Conservation (phyloP, 805 yeast species). For the Zygotorulaspora chibaensis region DNA sequence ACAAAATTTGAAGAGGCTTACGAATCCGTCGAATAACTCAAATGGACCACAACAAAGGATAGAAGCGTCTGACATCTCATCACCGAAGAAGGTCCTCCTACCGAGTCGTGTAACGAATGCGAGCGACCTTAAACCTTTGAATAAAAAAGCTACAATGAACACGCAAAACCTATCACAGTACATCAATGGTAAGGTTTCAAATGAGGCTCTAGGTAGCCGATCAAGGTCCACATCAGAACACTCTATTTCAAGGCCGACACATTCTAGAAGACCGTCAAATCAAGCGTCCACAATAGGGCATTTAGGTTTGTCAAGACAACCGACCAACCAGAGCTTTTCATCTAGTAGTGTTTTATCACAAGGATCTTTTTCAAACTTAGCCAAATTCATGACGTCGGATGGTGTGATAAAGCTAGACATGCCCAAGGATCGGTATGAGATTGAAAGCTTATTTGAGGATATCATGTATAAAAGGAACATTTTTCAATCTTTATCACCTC, state of each 20-base stretch:
- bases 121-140: conserved; percentile 23
- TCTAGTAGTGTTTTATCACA: conserved; percentile 29
- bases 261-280: conserved; percentile 20
- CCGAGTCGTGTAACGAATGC: conserved; percentile 19
- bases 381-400: conserved; percentile 29
- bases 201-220: conserved; percentile 12
- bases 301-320: conserved; percentile 23
- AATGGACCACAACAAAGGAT: conserved; percentile 10
- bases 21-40: conserved; percentile 15
- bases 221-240: conserved; percentile 22
- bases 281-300: conserved; percentile 4
- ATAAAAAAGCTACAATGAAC: conserved; percentile 28
- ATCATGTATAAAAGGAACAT: conserved; percentile 77
- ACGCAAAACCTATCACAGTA: conserved; percentile 31
- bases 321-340: conserved; percentile 25
- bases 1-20: conserved; percentile 29
- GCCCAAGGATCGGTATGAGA: conserved; percentile 61
- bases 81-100: conserved; percentile 18
- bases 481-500: conserved; percentile 61
- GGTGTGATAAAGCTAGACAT: conserved; percentile 47
- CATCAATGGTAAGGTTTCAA: conserved; percentile 18
- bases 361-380: conserved; percentile 26
- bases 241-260: conserved; percentile 29
- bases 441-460: conserved; percentile 70
- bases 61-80: conserved; percentile 18